Base-by-base conservation (phyloP, 441 rosid species). In the Brassica balearica region DNA sequence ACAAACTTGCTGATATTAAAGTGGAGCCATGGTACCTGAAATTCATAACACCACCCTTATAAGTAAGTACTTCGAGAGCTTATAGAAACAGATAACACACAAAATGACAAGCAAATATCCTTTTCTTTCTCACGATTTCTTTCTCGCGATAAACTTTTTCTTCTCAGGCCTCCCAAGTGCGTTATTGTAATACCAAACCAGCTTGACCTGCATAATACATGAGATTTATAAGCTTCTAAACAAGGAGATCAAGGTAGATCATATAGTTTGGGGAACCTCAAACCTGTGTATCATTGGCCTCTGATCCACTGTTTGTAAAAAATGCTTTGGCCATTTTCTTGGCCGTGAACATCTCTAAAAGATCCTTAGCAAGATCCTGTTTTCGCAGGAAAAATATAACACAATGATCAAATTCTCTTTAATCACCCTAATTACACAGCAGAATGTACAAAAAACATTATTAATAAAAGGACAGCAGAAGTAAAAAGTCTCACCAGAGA, bases 241-340 rank as follows among this genome's bases (percentile, higher is more conserved):
- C 7, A 5, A 61, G 65, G 7, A 6, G 10, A 23, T 34, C 23
- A 69, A 68, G 27, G 22, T 17, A 7, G 1, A 0, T 1, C 8
- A 20, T 48, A 68, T 46, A 51, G 68, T 56, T 69, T 53, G 36
- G 36, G 15, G 69, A 70, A 92, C 97, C 95, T 95, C 19, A 72
- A 68, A 92, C 97, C 97, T 95, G 98, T 12, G 98, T 89, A 76
- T 95, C 98, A 53, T 93, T 95, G 84, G 99, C 99, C 71, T 95
- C 98, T 71, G 99, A 95, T 84, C 98, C 99, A 82, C 99, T 87
- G 69, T 91, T 95, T 38, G 96, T 88, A 82, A 95, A 95, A 84
- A 95, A 95, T 1, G 81, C 98, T 84, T 92, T 95, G 20, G 89
- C 92, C 97, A 95, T 95, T 80, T 92, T 95, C 3, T 70, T 82